Base-by-base conservation (phyloP, 2,329 filamentous ascomycete species). In the Scedosporium dehoogii region DNA sequence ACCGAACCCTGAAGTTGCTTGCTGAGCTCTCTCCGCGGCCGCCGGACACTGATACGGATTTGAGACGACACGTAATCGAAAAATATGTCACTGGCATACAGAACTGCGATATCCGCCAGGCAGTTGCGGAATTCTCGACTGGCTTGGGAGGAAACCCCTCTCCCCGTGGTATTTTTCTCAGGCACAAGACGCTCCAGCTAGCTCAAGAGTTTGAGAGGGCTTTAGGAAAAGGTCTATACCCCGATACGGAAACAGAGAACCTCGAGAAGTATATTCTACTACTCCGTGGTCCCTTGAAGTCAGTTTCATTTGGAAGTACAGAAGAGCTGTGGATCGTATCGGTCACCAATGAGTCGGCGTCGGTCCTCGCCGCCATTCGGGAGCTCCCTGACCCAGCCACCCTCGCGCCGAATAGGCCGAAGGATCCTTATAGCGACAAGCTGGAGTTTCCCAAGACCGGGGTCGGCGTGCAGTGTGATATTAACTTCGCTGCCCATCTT, bases 401-500 rank as follows among this genome's bases (percentile, higher is more conserved):
- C 51, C 73, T 82, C 67, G 67, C 75, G 2, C 76, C 78, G 6
- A 80, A 81, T 69, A 80, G 82, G 65, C 76, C 81, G 4, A 78
- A 77, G 63, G 80, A 85, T 66, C 78, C 76, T 33, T 83, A 82
- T 70, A 76, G 75, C 63, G 82, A 87, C 68, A 78, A 78, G 25
- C 81, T 96, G 2, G 91, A 94, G 71, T 93, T 93, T 63, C 89
- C 90, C 5, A 90, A 90, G 69, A 78, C 79, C 7, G 87, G 87
- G 3, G 83, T 88, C 29, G 91, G 91, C n/a, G 89, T 93, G 14
- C 90, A 92, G 71, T 94, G 90, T 71, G 91, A 96, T 70, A 91
- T 97, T 78, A 96, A 96, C 73, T 96, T 96, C 71, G 89, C 89
- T 1, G 92, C 92, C 18, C 85, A 90, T 55, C 82, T 96, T 3